Base-by-base conservation (phyloP, 1,284 basidiomycete genomes). In the Cystobasidium pallidum region DNA sequence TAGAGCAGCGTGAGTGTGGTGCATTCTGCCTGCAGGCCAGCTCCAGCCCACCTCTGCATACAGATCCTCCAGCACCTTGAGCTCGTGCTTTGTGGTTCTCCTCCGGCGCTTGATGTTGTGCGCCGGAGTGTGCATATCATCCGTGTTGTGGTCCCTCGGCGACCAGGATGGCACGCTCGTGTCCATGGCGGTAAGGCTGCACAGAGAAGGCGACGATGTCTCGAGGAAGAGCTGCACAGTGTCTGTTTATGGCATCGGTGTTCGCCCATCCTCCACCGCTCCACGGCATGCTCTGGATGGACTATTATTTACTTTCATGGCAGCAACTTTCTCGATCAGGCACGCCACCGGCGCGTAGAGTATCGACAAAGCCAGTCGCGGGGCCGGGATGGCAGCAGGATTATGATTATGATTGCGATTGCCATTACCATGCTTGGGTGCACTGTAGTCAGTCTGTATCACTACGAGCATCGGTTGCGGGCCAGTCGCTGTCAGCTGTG, bases 31-130 rank as follows among this genome's bases (percentile, higher is more conserved):
- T 36, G 24, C 19, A 47, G n/a, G 24, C 36, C 21, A 32, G 15
- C 19, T 15, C 2, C 24, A 32, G 19, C 64, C 19, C n/a, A 66
- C 64, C 64, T 43, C 64, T 24, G 21, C 52, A 66, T 54, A 71
- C 41, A 71, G 36, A 8, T 52, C 59, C 49, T 71, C 68, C 8
- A 71, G 26, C 24, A 71, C 51, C n/a, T 59, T 32, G 28, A 51
- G 61, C 41, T 71, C 68, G 15, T 71, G 47, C 61, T 71, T 71
- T 43, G 59, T 71, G 11, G 68, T 71, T 26, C 68, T 63, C 15
- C 68, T 24, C 30, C 68, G 1, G 15, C 68, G 59, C 39, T 71
- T 71, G 59, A 71, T 62, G 26, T 15, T 21, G n/a, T 64, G 62
- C 26, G 62, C n/a, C n/a, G n/a, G n/a, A n/a, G n/a, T n/a, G n/a